Evolutionary conservation across 2,329 filamentous ascomycete species (phyloP), one percentile per base, ranked within the genome.

Genomic region (Cercospora sp.): DNA sequence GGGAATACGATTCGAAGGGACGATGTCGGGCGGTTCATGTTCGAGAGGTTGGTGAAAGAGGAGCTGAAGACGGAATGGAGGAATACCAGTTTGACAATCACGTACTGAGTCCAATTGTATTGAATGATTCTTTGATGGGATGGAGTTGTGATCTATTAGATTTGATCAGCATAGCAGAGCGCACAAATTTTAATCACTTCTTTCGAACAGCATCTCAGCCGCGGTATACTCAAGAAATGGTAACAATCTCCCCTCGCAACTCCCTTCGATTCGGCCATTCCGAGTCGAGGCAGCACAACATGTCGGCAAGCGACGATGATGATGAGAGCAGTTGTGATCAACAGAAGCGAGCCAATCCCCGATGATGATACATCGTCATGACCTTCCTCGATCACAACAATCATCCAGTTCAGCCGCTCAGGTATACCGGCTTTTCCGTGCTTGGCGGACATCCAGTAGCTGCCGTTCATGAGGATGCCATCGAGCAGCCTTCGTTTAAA

Each of bases 21-120:
- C 48, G 80, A 82, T 74, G 81, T 82, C 1, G 81, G 80, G 0
- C 64, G 67, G 16, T 82, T 78, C 76, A 76, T 81, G 20, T 81
- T 77, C 67, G 75, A 79, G 73, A 77, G 75, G 36, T 68, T 77
- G 3, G 63, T 81, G 1, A 72, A 68, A 65, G 67, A 69, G 26
- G 67, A 68, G 2, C 67, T 73, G 9, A 70, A 72, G 33, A 67
- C 66, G 7, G 70, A 72, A 36, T 80, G 77, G 74, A 69, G 68
- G 65, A 76, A 77, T 20, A 75, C 72, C 69, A 76, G 75, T 63
- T 72, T 80, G 8, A 77, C 71, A 57, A 68, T 82, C 69, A 78
- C 79, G 58, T 78, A 79, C 63, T 80, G 69, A 70, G 53, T 33
- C 10, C 23, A 8, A 13, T n/a, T 13, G 23, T 23, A 6, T 12